These are phyloP conservation scores for Ascochyta pisi DNA, from an alignment of 2,329 filamentous ascomycete genomes.

Conservation along the genomic window DNA sequence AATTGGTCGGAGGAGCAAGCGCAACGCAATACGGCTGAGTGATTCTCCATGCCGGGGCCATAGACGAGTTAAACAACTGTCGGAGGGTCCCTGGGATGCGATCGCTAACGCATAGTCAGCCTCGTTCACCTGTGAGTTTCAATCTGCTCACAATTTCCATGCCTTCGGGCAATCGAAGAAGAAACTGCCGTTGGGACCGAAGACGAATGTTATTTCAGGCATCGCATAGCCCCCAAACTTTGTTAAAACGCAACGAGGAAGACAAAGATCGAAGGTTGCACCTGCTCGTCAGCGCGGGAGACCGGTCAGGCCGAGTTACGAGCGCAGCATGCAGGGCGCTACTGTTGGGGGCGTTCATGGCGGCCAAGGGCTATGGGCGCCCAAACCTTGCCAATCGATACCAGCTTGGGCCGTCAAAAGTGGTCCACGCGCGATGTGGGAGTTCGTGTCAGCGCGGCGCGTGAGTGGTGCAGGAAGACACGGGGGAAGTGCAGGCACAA, in stretches of 20 bases:
- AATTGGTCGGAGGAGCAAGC: conserved; percentile 38
- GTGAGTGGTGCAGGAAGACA: not conserved
- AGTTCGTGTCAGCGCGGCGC: conserved; percentile 4
- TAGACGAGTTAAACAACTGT: conserved; percentile 43
- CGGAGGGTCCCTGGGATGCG: conserved; percentile 43
- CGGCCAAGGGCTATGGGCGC: conserved; percentile 16
- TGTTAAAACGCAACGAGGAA: conserved; percentile 1
- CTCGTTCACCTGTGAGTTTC: not conserved
- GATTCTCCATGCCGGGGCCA: conserved; percentile 42
- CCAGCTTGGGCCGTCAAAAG: conserved; percentile 7
- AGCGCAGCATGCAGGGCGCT: conserved; percentile 1
- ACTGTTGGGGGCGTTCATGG: conserved; percentile 15
- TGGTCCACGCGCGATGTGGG: conserved; percentile 9
- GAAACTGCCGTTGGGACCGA: conserved; percentile 46
- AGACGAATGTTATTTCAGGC: conserved; percentile 45
- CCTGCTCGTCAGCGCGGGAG: conserved; percentile 17
- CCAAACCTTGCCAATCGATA: conserved; percentile 20
- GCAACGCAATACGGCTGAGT: conserved; percentile 44
- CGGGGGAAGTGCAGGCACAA: conserved; percentile 9
- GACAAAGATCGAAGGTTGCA: not conserved
- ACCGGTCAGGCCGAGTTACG: conserved; percentile 1
- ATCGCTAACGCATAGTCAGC: conserved; percentile 38
- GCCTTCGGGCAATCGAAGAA: conserved; percentile 47
- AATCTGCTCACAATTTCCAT: conserved; percentile 45
- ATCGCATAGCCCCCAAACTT: conserved; percentile 29